A percentile compares a stretch with the other conserved stretches of the same genome.
These are phyloP conservation scores for Pyricularia pennisetigena DNA, from an alignment of 2,329 filamentous ascomycete genomes.

Conservation along the genomic window DNA sequence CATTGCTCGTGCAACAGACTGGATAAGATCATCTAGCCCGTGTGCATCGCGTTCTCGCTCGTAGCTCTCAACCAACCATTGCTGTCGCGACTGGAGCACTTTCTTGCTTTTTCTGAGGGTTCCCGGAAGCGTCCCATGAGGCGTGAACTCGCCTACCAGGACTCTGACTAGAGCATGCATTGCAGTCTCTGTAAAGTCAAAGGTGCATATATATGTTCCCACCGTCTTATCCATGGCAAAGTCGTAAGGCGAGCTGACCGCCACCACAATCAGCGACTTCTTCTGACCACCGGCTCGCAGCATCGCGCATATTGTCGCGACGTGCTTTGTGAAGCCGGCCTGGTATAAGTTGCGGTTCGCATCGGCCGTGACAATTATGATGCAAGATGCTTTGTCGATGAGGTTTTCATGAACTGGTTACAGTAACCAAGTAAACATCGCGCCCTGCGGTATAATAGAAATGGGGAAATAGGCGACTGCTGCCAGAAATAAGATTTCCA, in stretches of 20 bases:
- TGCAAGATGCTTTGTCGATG: slow-evolving; percentile 77
- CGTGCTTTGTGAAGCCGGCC: slow-evolving; percentile 89
- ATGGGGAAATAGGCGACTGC: not conserved
- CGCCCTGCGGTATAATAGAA: too few relatives aligned
- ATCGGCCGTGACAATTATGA: slow-evolving; percentile 87
- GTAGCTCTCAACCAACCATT: slow-evolving; percentile 90
- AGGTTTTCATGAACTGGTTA: slow-evolving; percentile 72
- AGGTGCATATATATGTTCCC: slow-evolving; percentile 88
- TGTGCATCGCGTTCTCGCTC: slow-evolving; percentile 66
- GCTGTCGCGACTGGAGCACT: slow-evolving; percentile 77
- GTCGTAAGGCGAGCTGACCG: slow-evolving; percentile 92
- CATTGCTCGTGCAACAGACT: slow-evolving; percentile 56
- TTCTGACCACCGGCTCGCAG: slow-evolving; percentile 67
- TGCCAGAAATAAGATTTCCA: not conserved
- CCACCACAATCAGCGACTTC: slow-evolving; percentile 83
- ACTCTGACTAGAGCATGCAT: slow-evolving; percentile 76
- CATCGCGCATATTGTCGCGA: slow-evolving; percentile 90
- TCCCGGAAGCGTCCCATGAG: slow-evolving; percentile 52
- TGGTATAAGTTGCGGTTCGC: slow-evolving; percentile 92
- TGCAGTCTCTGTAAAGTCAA: slow-evolving; percentile 91
- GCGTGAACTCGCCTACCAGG: slow-evolving; percentile 64
- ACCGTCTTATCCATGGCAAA: slow-evolving; percentile 89
- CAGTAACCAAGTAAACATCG: not conserved
- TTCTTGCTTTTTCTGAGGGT: slow-evolving; percentile 83
- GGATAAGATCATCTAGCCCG: slow-evolving; percentile 67